Evolutionary conservation across 1,284 basidiomycete genomes (phyloP), one percentile per base, ranked within the genome.

Genomic region (Moesziomyces sp.): DNA sequence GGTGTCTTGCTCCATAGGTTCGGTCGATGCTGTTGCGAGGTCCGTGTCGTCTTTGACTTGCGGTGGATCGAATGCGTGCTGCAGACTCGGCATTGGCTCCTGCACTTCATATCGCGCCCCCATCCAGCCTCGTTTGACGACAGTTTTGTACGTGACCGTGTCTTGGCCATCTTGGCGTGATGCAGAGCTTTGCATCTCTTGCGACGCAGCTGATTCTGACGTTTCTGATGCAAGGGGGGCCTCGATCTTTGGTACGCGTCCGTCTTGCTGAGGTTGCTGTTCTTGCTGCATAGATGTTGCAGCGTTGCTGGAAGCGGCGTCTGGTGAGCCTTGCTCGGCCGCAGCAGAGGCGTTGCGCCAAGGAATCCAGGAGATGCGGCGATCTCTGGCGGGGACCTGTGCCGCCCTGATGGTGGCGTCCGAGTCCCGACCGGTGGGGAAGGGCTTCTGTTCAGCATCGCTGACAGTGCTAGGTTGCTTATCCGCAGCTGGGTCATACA

Each of bases 81-180:
- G 54, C 43, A 58, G 28, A 34, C 21, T 48, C 3, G 48, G 26
- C 0, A 70, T 35, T 3, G 58, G 66, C 28, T 70, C 72, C 21
- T 74, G 58, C 24, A 74, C 72, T 46, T 74, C 67, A 44, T 74
- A 74, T 0, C 62, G 52, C 5, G 55, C 58, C 10, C 72, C 72
- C 52, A 74, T 61, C 72, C 72, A 74, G 34, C 72, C 72, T n/a
- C 72, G 66, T 45, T 74, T 74, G 42, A 58, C 46, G 0, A 74
- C 61, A 2, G 67, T 74, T 16, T 62, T 44, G 58, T 69, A 65
- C 1, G 58, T 74, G 34, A 73, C 45, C 1, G 71, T 65, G 21
- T 48, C 28, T 10, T 67, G 47, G 24, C 26, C 51, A 3, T 67
- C 38, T 9, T n/a, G 34, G 5, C 19, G 46, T 5, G 16, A 18